Evolutionary conservation across 805 yeast species (phyloP), one percentile per base, ranked within the genome.

Genomic region (Barnettozyma siamensis): DNA sequence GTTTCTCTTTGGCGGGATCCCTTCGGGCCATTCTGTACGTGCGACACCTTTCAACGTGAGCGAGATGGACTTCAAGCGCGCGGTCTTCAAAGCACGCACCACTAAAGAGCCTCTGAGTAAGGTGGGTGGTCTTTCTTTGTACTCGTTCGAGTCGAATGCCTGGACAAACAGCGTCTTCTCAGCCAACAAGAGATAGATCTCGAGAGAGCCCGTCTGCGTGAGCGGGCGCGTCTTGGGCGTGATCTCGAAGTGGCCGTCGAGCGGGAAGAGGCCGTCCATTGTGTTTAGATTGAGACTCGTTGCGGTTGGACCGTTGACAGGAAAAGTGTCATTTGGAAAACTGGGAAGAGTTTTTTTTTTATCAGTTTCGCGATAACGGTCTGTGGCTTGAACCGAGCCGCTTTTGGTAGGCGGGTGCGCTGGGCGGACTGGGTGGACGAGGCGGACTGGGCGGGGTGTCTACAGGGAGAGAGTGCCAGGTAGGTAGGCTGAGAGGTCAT

Each of bases 11-110:
- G 97, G 96, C 0, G 98, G 98, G 16, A 91, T 89, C 2, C 99
- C 99, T 56, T 93, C 97, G 3, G 97, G 97, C 96, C 97, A 89
- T 46, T 89, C 96, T 0, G 96, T 89, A 49, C 84, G 72, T 29
- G 84, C 75, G 2, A 60, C 57, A 1, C 96, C 97, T 39, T 71
- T 70, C 51, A 89, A 78, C 2, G 70, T 66, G 36, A 89, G 66
- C 5, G 65, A 58, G 11, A 89, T 75, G 16, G 74, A 58, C 59
- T 83, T 86, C 45, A 89, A 66, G 57, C 80, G 85, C 23, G 81
- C 70, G 0, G 91, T 81, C 53, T 87, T 88, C 35, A 78, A 53
- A 6, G 89, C 73, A 37, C 89, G 69, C 3, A 89, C 46, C 36
- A 81, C 74, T 16, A 89, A 64, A 23, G 88, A 76, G 2, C 98